A percentile compares a stretch with the other conserved stretches of the same genome.
Evolutionary conservation across 2,329 filamentous ascomycete genomes (phyloP).

Genomic region (Mycosphaerella sp.): DNA sequence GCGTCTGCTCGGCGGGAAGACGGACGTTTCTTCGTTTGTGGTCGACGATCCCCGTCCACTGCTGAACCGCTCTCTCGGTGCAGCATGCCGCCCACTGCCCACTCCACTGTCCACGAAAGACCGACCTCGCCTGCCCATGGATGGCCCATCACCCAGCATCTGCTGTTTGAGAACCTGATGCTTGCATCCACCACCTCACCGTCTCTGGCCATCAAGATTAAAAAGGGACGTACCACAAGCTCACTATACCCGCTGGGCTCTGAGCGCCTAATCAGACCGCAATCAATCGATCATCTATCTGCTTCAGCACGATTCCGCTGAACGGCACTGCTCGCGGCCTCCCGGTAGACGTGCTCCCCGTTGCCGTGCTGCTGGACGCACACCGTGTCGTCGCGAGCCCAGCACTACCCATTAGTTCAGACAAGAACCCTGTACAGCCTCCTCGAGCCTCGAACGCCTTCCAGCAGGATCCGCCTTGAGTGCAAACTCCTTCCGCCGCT

Average conservation of each 20-base stretch:
- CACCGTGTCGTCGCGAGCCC: constrained; percentile 16
- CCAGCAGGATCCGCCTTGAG: constrained; percentile 15
- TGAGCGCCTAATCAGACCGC: constrained; percentile 21
- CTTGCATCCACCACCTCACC: constrained; percentile 23
- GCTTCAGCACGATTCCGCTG: constrained; percentile 22
- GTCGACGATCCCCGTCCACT: constrained; percentile 18
- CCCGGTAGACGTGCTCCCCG: constrained; percentile 16
- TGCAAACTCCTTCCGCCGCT: constrained; percentile 13
- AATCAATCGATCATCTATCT: constrained; percentile 26
- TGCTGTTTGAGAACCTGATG: constrained; percentile 19
- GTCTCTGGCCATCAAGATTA: constrained; percentile 26
- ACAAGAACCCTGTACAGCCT: constrained; percentile 15
- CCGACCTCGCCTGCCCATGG: constrained; percentile 21
- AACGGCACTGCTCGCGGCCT: constrained; percentile 14
- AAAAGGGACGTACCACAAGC: constrained; percentile 26
- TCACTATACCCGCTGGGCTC: constrained; percentile 17
- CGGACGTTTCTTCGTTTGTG: constrained; percentile 24
- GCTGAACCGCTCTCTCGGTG: constrained; percentile 19
- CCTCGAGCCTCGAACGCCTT: constrained; percentile 20
- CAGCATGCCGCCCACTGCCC: constrained; percentile 19
- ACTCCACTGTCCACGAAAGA: too few species aligned
- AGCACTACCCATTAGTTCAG: constrained; percentile 18
- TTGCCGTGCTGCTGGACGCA: constrained; percentile 16
- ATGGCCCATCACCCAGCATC: constrained; percentile 24
- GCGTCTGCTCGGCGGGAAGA: constrained; percentile 24